Conservation (phyloP, 768 basidiomycete species). For the Dentipellis sp. region DNA sequence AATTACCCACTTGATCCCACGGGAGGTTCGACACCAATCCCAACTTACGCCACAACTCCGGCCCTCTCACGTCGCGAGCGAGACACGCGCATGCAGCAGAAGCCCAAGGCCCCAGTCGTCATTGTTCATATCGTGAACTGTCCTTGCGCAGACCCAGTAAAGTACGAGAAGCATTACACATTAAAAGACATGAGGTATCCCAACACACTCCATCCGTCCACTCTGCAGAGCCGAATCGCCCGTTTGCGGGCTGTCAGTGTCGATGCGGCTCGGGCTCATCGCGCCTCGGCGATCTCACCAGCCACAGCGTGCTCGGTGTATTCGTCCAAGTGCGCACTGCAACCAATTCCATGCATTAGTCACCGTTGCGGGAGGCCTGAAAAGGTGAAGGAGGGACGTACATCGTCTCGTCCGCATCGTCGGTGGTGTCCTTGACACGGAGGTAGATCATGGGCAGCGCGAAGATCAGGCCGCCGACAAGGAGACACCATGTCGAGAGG, state of each 20-base stretch:
- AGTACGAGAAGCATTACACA: too few relatives aligned
- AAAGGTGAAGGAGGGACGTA: not conserved
- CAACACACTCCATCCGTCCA: too few relatives aligned
- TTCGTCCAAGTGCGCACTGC: not conserved
- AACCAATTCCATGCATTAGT: not conserved
- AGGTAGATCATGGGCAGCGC: conserved; percentile 67
- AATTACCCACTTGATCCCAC: too few relatives aligned
- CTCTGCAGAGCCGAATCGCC: not conserved
- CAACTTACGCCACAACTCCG: too few relatives aligned
- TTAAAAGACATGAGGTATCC: too few relatives aligned
- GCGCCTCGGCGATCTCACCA: not conserved
- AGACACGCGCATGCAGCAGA: too few relatives aligned
- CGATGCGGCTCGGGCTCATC: not conserved
- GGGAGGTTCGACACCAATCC: too few relatives aligned
- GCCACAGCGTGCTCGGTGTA: not conserved
- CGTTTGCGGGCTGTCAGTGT: not conserved
- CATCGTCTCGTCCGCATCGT: conserved; percentile 45
- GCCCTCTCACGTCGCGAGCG: too few relatives aligned
- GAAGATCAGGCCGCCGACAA: conserved; percentile 54
- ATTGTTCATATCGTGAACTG: too few relatives aligned
- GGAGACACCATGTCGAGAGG: conserved; percentile 64
- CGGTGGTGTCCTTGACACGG: conserved; percentile 55
- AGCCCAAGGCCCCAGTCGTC: too few relatives aligned
- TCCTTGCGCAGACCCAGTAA: too few relatives aligned
- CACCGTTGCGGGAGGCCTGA: not conserved